Evolutionary conservation across 208 protist species (phyloP).

Genomic region (Leishmania amazonensis): DNA sequence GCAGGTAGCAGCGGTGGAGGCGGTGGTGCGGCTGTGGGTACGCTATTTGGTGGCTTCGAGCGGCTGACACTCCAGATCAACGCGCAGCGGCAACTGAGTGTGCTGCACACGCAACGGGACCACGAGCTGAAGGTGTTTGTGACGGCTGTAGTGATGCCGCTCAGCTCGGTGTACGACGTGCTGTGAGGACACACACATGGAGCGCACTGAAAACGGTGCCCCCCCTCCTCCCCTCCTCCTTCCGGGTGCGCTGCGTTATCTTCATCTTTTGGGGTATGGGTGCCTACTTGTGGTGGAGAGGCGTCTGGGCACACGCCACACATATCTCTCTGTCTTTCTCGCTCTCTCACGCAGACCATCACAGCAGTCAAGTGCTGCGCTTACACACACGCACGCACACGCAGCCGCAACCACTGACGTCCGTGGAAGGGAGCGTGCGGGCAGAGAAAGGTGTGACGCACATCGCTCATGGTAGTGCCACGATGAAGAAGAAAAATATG

Average conservation of each 20-base stretch:
- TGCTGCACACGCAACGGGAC: slow-evolving; percentile 69
- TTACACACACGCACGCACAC: not conserved
- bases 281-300: not conserved
- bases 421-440: not conserved
- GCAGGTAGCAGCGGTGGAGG: slow-evolving; percentile 13
- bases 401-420: not conserved
- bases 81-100: slow-evolving; percentile 62
- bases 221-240: not conserved
- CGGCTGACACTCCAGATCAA: slow-evolving; percentile 80
- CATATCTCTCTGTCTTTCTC: not conserved
- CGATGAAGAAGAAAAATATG: not conserved
- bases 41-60: slow-evolving; percentile 65
- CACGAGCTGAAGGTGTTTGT: slow-evolving; percentile 70
- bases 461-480: not conserved
- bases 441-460: not conserved
- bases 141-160: slow-evolving; percentile 63
- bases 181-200: not conserved
- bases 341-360: not conserved
- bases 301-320: too few relatives aligned
- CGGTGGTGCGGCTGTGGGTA: slow-evolving; percentile 3
- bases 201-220: too few relatives aligned
- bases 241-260: not conserved
- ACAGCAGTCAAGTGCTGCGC: not conserved
- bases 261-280: not conserved
- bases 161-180: slow-evolving; percentile 37